phyloP scores from a whole-genome alignment of 1,284 basidiomycete genomes.

The Ganoderma resinaceum region DNA sequence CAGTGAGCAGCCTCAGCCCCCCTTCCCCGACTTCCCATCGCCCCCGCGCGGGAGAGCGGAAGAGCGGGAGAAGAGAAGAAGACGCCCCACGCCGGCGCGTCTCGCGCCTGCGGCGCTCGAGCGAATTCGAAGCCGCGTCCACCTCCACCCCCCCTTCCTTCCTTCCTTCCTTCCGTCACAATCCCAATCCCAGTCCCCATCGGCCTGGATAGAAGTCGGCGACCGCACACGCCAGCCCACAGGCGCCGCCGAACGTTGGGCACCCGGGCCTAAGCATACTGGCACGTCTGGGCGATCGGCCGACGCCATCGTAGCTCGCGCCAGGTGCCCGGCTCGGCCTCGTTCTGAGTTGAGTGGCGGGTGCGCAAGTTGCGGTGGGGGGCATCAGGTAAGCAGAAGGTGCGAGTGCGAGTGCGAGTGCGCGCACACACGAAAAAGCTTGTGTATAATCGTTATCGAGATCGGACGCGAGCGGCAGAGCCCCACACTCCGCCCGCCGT shows the following conservation, averaged over 20 bases:
- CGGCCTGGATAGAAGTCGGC: background rate
- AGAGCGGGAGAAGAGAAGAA: too few species aligned
- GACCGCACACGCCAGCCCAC: background rate
- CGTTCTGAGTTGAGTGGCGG: background rate
- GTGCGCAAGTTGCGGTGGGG: background rate
- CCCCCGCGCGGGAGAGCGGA: background rate
- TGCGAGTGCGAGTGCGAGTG: background rate
- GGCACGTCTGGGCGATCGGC: conserved; percentile 7
- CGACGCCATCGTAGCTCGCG: conserved; percentile 8
- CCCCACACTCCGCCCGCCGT: too few species aligned
- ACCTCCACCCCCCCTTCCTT: too few species aligned
- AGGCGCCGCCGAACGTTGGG: background rate
- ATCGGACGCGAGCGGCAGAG: background rate
- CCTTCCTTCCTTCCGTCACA: too few species aligned
- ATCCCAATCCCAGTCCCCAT: background rate
- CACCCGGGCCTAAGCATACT: background rate
- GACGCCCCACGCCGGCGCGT: background rate
- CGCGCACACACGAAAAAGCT: background rate
- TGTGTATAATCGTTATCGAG: conserved; percentile 16
- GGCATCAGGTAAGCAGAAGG: background rate
- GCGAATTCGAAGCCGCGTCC: background rate
- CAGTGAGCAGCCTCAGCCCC: too few species aligned
- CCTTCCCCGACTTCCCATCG: background rate
- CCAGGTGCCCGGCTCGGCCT: background rate
- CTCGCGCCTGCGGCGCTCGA: background rate